Conservation (phyloP, 805 yeast genomes). For the Kazachstania psychrophila region DNA sequence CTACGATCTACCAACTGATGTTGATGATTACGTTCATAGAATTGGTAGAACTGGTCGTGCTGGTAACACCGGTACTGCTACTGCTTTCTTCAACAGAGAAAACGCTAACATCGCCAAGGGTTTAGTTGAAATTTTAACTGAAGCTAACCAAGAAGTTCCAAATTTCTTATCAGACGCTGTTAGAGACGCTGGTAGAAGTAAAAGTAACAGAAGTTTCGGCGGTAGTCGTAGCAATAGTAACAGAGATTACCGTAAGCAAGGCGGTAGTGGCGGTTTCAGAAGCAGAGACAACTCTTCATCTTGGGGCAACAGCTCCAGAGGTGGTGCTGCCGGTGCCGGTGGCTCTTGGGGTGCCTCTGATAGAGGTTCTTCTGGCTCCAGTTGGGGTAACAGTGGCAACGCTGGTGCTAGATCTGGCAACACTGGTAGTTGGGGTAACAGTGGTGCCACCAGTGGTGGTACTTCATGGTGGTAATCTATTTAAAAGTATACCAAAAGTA, state of each 20-base stretch:
- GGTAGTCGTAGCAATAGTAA: slow-evolving; percentile 34
- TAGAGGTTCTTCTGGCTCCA: slow-evolving; percentile 5
- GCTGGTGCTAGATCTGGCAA: slow-evolving; percentile 24
- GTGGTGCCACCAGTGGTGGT: background rate
- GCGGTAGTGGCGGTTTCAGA: slow-evolving; percentile 12
- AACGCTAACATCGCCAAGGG: slow-evolving; percentile 85
- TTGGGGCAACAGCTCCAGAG: slow-evolving; percentile 24
- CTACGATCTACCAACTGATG: slow-evolving; percentile 92
- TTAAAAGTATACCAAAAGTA: background rate
- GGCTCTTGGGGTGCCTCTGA: slow-evolving; percentile 8
- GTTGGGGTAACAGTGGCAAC: slow-evolving; percentile 24
- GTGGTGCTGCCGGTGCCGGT: slow-evolving; percentile 24
- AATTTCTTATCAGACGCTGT: slow-evolving; percentile 70
- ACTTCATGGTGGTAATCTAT: slow-evolving; percentile 21
- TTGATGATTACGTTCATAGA: slow-evolving; percentile 98
- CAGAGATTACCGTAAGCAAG: slow-evolving; percentile 46
- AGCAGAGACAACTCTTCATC: slow-evolving; percentile 20
- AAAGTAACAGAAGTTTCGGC: slow-evolving; percentile 40
- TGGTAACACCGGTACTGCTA: slow-evolving; percentile 97
- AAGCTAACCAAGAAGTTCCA: slow-evolving; percentile 98
- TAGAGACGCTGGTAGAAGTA: slow-evolving; percentile 63
- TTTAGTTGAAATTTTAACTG: slow-evolving; percentile 73
- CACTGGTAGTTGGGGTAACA: slow-evolving; percentile 4
- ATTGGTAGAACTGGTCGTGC: slow-evolving; percentile 99
- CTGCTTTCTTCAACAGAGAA: slow-evolving; percentile 96